Conservation (phyloP, 306 rosid species). For the Quercus berberidifolia region DNA sequence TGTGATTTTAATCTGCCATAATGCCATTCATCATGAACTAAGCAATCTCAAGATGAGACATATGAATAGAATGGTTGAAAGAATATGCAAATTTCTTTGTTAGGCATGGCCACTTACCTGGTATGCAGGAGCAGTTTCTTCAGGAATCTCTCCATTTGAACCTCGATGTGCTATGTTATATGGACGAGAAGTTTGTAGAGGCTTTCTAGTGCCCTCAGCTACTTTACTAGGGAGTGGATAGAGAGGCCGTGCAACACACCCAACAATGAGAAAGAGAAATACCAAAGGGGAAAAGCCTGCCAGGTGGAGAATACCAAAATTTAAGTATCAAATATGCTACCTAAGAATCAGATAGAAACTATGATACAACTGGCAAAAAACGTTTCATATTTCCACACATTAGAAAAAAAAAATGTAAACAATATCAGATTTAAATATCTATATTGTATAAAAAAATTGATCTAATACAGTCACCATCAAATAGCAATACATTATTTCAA, state of each 20-base stretch:
- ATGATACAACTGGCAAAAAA: not conserved
- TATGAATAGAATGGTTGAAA: not conserved
- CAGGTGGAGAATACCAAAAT: not conserved
- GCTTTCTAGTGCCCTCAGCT: conserved; percentile 29
- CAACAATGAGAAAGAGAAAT: conserved; percentile 46
- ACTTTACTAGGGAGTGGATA: conserved; percentile 60
- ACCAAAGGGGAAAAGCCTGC: conserved; percentile 50
- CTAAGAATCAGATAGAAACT: not conserved
- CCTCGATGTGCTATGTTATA: conserved; percentile 91
- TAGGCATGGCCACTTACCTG: conserved; percentile 37
- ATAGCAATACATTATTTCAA: not conserved
- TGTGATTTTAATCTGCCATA: not conserved
- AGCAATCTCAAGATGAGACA: conserved; percentile 4
- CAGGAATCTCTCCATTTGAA: conserved; percentile 90
- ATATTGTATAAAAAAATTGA: not conserved
- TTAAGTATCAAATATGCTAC: not conserved
- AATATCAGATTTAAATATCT: not conserved
- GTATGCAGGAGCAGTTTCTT: conserved; percentile 81
- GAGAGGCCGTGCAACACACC: conserved; percentile 61
- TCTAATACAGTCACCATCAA: not conserved
- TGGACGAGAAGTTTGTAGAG: conserved; percentile 73
- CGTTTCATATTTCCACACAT: not conserved
- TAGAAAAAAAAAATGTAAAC: not conserved
- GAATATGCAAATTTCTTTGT: conserved; percentile 1
- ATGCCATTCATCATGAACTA: not conserved